A percentile compares a stretch with the other conserved stretches of the same genome.
Evolutionary conservation across 139 green algal genomes (phyloP).

Genomic region (Ettlia oleoabundans): DNA sequence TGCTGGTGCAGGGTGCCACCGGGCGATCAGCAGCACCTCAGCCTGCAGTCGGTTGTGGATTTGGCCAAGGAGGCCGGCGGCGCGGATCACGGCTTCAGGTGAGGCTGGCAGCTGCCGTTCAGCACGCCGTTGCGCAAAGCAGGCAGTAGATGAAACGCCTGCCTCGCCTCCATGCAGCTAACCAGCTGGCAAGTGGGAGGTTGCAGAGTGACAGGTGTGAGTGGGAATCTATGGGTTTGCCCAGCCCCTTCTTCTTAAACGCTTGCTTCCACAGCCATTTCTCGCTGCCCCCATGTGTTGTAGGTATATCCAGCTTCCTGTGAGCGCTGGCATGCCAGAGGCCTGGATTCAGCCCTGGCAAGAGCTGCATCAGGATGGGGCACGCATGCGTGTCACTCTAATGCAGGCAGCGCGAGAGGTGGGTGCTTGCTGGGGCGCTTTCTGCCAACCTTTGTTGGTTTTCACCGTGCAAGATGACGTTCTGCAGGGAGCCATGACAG

Average conservation of each 20-base stretch:
- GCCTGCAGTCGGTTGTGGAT: conserved; percentile 50
- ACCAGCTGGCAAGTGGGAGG: not conserved
- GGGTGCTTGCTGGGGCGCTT: not conserved
- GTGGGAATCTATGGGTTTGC: not conserved
- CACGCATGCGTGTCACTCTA: conserved; percentile 35
- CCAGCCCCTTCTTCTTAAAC: no score
- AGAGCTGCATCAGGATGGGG: conserved; percentile 11
- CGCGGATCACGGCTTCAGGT: conserved; percentile 66
- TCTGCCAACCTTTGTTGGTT: not conserved
- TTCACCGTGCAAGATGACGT: not conserved
- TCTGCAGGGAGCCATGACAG: not conserved
- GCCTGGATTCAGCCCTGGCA: conserved; percentile 68
- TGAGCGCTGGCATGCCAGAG: conserved; percentile 69
- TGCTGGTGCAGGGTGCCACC: conserved; percentile 34
- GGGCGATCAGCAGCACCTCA: conserved; percentile 22
- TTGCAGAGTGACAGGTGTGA: not conserved
- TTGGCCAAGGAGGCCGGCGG: conserved; percentile 56
- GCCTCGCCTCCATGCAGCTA: not conserved
- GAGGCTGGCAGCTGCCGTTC: not conserved
- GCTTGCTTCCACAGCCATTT: no score
- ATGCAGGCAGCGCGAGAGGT: conserved; percentile 57
- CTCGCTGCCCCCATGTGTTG: no score
- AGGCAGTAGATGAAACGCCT: no score
- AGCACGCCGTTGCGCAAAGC: no score
- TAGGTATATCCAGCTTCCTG: conserved; percentile 70